Base-by-base conservation (phyloP, 257 asterid genomes). In the Craterostigma plantagineum region DNA sequence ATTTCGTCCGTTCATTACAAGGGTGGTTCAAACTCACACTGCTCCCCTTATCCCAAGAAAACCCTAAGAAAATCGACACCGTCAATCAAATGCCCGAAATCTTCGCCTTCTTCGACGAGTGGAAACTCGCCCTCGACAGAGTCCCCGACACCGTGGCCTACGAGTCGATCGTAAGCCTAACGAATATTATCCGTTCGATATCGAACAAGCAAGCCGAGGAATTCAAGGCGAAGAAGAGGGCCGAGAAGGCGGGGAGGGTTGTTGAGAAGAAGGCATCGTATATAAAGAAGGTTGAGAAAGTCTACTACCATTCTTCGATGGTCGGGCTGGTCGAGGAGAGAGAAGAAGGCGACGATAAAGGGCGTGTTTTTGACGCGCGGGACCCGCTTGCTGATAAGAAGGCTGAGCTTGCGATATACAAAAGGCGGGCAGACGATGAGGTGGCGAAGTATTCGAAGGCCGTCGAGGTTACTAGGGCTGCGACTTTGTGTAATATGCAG, bases 351-450 rank as follows among this genome's bases (percentile, higher is more conserved):
- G 56, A 74, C 0, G 87, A 70, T 12, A 60, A 60, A 3, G 81
- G 75, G 33, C 75, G 63, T 13, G 52, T 45, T 14, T 50, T 83
- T 59, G 98, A 76, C 41, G 77, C 79, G 0, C 70, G 92, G 8
- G 99, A 90, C 66, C 99, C 95, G 7, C 85, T 83, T 36, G 75
- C 84, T 0, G 95, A 83, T 71, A 90, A 90, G 43, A 90, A 79
- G 52, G 61, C 81, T 0, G 96, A 90, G 64, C 91, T 90, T 11
- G 74, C 71, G 17, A 54, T 63, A 10, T 72, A 74, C 62, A 91
- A 53, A 44, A 70, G 94, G 52, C 75, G 94, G 14, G 91, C 83
- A 36, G 99, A 77, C 48, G 95, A 90, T 15, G 99, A 90, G 69
- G 77, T 70, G 75, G 13, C 61, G 48, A 83, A 69, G 54, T 86